Percentiles rank a stretch among this genome's conserved stretches.
Evolutionary conservation across 441 rosid genomes (phyloP).

Genomic region (Jatropha podagrica): DNA sequence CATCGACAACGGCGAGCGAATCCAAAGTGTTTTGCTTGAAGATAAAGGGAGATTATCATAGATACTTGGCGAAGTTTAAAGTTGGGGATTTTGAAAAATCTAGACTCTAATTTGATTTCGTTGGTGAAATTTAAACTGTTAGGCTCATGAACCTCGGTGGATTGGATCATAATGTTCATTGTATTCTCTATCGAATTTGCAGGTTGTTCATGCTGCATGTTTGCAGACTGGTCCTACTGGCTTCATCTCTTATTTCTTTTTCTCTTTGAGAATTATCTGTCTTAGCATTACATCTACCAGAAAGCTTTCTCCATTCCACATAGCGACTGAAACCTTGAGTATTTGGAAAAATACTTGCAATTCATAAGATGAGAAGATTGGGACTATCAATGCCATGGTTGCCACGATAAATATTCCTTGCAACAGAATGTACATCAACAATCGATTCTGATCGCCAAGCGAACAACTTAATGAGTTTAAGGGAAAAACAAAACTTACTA

Average conservation of each 20-base stretch:
- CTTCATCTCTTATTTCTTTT: conserved; percentile 55
- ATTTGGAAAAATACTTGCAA: conserved; percentile 70
- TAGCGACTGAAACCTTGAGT: conserved; percentile 80
- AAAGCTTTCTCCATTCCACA: conserved; percentile 95
- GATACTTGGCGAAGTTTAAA: too few species aligned
- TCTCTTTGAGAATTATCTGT: conserved; percentile 83
- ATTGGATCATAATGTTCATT: conserved; percentile 8
- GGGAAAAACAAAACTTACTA: too few species aligned
- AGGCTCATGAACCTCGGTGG: conserved; percentile 3
- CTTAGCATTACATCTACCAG: conserved; percentile 85
- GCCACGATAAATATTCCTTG: conserved; percentile 87
- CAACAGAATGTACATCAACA: conserved; percentile 71
- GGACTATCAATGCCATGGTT: conserved; percentile 88
- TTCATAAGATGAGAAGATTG: conserved; percentile 78
- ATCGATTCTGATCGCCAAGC: conserved; percentile 79
- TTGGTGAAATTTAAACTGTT: too few species aligned
- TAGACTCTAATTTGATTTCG: too few species aligned
- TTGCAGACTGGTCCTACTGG: conserved; percentile 25
- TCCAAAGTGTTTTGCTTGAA: too few species aligned
- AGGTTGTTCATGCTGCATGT: conserved; percentile 28
- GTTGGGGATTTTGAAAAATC: too few species aligned
- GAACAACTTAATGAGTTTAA: conserved; percentile 76
- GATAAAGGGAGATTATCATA: too few species aligned
- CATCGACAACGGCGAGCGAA: too few species aligned
- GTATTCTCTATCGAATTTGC: conserved; percentile 8